phyloP scores from a whole-genome alignment of 169 alveolate genomes.

The Ichthyophthirius multifiliis region DNA sequence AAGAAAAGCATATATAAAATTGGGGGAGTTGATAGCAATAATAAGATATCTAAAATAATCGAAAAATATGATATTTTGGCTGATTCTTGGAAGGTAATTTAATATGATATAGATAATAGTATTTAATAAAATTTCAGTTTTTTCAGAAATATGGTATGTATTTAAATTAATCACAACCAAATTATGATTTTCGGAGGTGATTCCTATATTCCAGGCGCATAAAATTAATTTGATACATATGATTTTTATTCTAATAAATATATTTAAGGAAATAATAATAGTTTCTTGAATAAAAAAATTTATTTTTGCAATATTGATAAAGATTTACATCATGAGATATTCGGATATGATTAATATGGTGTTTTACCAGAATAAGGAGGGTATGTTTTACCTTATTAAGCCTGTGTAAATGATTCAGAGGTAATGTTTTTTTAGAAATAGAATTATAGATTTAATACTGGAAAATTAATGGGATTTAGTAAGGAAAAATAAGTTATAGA shows the following conservation, averaged over 20 bases:
- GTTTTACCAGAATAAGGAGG: neutral
- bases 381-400: neutral
- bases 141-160: neutral
- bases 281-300: neutral
- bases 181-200: neutral
- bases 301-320: neutral
- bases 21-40: neutral
- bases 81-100: neutral
- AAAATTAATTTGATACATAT: neutral
- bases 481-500: neutral
- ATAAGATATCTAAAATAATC: neutral
- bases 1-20: neutral
- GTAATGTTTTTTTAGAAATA: neutral
- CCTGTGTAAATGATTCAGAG: neutral
- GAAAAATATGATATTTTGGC: neutral
- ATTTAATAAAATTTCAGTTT: neutral
- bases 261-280: neutral
- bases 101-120: neutral
- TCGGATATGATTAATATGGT: neutral
- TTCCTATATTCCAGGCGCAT: neutral
- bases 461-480: neutral
- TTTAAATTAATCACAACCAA: neutral
- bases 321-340: neutral
- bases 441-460: neutral
- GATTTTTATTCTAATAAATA: neutral